phyloP scores from a whole-genome alignment of 805 yeast genomes.

The Suhomyces sp. region DNA sequence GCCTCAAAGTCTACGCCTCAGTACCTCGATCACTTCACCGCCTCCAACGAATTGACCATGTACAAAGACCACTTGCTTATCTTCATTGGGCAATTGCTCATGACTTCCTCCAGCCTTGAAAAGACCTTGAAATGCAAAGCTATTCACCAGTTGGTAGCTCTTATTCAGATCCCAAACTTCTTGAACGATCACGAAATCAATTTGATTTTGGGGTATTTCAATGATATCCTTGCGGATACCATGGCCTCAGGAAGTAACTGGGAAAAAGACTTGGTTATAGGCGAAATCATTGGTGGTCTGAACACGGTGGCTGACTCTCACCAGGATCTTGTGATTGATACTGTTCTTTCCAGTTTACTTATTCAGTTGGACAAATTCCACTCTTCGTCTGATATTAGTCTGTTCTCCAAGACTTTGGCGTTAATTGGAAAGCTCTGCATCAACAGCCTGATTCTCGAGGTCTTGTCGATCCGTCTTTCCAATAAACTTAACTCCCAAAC shows the following conservation, averaged over 20 bases:
- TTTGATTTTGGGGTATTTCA: conserved; percentile 61
- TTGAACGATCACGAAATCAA: conserved; percentile 55
- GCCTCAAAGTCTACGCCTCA: conserved; percentile 6
- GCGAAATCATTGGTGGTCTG: conserved; percentile 55
- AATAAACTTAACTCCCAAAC: conserved; percentile 29
- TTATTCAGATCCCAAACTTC: conserved; percentile 49
- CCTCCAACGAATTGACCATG: conserved; percentile 36
- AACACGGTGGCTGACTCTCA: conserved; percentile 44
- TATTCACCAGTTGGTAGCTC: conserved; percentile 57
- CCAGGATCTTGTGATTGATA: conserved; percentile 45
- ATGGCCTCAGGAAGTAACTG: conserved; percentile 36
- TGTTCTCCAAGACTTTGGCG: conserved; percentile 15
- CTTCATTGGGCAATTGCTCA: conserved; percentile 64
- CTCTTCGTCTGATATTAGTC: conserved; percentile 26
- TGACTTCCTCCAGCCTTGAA: conserved; percentile 65
- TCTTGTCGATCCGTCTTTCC: conserved; percentile 39
- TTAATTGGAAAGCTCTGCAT: conserved; percentile 32
- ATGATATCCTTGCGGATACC: conserved; percentile 46
- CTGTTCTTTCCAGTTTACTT: conserved; percentile 26
- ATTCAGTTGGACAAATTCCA: conserved; percentile 28
- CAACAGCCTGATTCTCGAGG: conserved; percentile 43
- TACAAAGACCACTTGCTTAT: conserved; percentile 68
- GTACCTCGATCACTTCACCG: conserved; percentile 13
- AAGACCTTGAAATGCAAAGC: conserved; percentile 67
- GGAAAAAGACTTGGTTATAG: conserved; percentile 48